Base-by-base conservation (phyloP, 208 protist species). In the Tritrichomonas musculus region DNA sequence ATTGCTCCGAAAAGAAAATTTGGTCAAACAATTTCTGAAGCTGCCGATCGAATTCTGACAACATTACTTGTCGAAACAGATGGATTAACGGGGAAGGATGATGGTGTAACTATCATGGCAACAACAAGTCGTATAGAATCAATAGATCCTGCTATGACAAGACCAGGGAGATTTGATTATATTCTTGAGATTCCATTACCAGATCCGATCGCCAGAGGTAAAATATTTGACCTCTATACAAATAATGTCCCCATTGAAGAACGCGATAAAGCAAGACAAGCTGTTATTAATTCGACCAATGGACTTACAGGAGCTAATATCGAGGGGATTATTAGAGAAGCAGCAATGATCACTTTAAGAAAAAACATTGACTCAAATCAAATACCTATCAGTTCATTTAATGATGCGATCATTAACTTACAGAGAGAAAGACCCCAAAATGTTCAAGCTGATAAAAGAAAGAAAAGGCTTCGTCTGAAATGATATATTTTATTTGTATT, bases 141-240 rank as follows among this genome's bases (percentile, higher is more conserved):
- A 39, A n/a, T 88, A 0, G 77, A 88, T 57, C 47, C 77, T 2
- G 77, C 77, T 13, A 33, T 88, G 8, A 53, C 47, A 11, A 88
- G 77, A 17, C 77, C 77, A 53, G 77, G 77, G 39, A 88, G 77
- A 39, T 88, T 88, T 36, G 77, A 88, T 39, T 88, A 88, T 36
- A 88, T 88, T 4, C 53, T 88, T 57, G 77, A 88, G 1, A 88
- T 88, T 17, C 11, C 11, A 22, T 49, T 57, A 33, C 77, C 77
- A 39, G 47, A 88, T 17, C 47, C 53, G 20, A 57, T 57, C 25
- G 13, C 44, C 0, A 25, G 77, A 53, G 44, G 4, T 8, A 27
- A 88, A 57, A 88, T 88, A 14, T 88, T 88, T 36, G 77, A 88
- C 39, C 30, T 88, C 2, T 88, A 53, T n/a, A 57, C 77, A 60